Conservation (phyloP, 2,329 filamentous ascomycete species). For the Parafenestella ontariensis region DNA sequence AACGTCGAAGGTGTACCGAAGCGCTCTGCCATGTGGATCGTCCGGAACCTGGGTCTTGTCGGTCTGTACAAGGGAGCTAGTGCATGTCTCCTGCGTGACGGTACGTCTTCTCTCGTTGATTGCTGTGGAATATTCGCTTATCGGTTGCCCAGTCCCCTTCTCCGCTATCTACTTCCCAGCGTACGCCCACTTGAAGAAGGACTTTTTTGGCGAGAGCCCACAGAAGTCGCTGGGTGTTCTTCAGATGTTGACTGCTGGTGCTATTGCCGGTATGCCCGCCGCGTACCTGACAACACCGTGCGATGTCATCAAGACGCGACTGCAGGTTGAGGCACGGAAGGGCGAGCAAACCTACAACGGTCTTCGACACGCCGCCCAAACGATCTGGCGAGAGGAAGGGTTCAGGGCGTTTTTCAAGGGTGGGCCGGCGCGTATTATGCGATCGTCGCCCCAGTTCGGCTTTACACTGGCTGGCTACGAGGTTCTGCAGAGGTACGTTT, state of each 20-base stretch:
- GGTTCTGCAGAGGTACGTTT: conserved; percentile 69
- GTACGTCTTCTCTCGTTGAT: conserved; percentile 24
- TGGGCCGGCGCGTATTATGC: conserved; percentile 90
- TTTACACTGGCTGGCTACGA: conserved; percentile 98
- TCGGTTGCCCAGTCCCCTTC: conserved; percentile 72
- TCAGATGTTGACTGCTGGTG: conserved; percentile 91
- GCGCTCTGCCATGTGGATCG: conserved; percentile 97
- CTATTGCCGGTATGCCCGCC: conserved; percentile 70
- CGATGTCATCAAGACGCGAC: conserved; percentile 98
- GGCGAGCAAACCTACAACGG: conserved; percentile 89
- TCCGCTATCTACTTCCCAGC: conserved; percentile 99
- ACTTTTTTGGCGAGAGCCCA: conserved; percentile 87
- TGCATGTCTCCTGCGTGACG: conserved; percentile 89
- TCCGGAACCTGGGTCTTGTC: conserved; percentile 89
- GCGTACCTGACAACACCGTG: conserved; percentile 93
- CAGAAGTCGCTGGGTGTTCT: conserved; percentile 88
- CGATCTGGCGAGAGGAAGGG: conserved; percentile 88
- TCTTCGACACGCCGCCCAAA: conserved; percentile 82
- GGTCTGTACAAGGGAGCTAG: conserved; percentile 97
- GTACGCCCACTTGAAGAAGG: conserved; percentile 92
- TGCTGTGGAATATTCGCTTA: conserved; percentile 11
- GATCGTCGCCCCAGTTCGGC: conserved; percentile 95
- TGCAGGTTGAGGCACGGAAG: conserved; percentile 97
- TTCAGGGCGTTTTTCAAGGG: conserved; percentile 99
- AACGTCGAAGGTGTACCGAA: conserved; percentile 80